Evolutionary conservation across 768 basidiomycete species (phyloP).

Genomic region (Cystobasidiopsis lactophilus): DNA sequence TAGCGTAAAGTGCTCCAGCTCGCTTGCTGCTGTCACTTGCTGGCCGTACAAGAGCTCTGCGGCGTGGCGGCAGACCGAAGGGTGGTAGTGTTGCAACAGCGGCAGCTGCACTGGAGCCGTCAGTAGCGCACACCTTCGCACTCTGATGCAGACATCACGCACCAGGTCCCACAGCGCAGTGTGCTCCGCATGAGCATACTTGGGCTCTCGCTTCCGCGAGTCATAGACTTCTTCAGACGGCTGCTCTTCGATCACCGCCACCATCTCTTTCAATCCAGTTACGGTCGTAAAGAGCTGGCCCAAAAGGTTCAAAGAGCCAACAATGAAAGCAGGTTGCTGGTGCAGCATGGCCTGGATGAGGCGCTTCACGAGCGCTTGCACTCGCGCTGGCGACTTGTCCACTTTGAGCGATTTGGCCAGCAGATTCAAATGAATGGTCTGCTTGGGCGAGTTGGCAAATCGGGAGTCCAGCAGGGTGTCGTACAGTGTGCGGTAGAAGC

Average conservation of each 20-base stretch:
- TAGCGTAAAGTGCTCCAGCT: constrained; percentile 78
- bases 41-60: constrained; percentile 50
- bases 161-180: constrained; percentile 82
- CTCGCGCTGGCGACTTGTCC: constrained; percentile 37
- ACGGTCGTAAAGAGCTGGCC: constrained; percentile 40
- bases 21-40: constrained; percentile 57
- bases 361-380: constrained; percentile 58
- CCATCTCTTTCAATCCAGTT: constrained; percentile 31
- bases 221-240: constrained; percentile 36
- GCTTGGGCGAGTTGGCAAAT: constrained; percentile 62
- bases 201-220: constrained; percentile 69
- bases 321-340: constrained; percentile 65
- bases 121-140: background rate
- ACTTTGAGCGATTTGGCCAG: constrained; percentile 73
- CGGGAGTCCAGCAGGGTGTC: constrained; percentile 67
- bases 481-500: constrained; percentile 55
- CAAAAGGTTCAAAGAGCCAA: constrained; percentile 65
- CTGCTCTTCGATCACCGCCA: constrained; percentile 21
- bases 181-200: constrained; percentile 54
- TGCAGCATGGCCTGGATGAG: constrained; percentile 56
- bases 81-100: constrained; percentile 69
- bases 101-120: constrained; percentile 35
- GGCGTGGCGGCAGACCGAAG: constrained; percentile 65
- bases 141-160: constrained; percentile 19
- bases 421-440: constrained; percentile 89